Percentiles rank a stretch among this genome's conserved stretches.
These are phyloP conservation scores for Mortierella hygrophila DNA, from an alignment of 192 early-diverging fungal genomes.

Conservation along the genomic window DNA sequence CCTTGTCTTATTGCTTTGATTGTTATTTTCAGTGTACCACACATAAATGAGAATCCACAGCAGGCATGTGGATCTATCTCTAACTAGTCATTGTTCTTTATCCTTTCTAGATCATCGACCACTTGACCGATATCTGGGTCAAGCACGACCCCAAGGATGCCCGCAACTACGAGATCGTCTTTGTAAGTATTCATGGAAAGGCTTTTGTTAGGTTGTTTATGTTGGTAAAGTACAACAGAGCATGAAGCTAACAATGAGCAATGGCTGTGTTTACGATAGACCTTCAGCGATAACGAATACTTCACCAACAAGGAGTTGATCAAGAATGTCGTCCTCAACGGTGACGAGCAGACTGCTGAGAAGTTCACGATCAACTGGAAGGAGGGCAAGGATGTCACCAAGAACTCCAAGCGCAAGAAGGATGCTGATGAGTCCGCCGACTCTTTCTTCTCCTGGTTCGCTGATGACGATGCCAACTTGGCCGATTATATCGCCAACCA, in stretches of 20 bases:
- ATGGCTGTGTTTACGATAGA: slow-evolving; percentile 8
- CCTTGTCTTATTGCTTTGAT: neutral
- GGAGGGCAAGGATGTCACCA: slow-evolving; percentile 66
- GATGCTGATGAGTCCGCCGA: slow-evolving; percentile 54
- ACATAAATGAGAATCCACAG: neutral
- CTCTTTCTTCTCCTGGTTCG: slow-evolving; percentile 52
- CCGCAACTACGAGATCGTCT: slow-evolving; percentile 68
- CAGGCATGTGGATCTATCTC: neutral
- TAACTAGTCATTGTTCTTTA: slow-evolving; percentile 1
- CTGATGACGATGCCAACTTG: slow-evolving; percentile 29
- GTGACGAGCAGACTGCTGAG: slow-evolving; percentile 19
- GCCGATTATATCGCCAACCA: slow-evolving; percentile 37
- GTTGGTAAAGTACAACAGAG: neutral
- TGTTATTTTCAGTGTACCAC: neutral
- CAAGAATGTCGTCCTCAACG: slow-evolving; percentile 63
- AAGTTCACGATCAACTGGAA: slow-evolving; percentile 66
- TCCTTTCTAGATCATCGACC: slow-evolving; percentile 25
- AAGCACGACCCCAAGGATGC: slow-evolving; percentile 53
- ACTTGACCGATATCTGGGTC: slow-evolving; percentile 52
- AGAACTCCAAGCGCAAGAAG: slow-evolving; percentile 55
- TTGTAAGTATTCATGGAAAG: slow-evolving; percentile 38
- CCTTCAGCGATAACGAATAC: slow-evolving; percentile 68
- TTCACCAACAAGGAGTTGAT: slow-evolving; percentile 65
- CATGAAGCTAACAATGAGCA: neutral
- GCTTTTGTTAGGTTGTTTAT: neutral